Evolutionary conservation across 352 stramenopile species (phyloP).

Genomic region (Paralagenidium karlingii): DNA sequence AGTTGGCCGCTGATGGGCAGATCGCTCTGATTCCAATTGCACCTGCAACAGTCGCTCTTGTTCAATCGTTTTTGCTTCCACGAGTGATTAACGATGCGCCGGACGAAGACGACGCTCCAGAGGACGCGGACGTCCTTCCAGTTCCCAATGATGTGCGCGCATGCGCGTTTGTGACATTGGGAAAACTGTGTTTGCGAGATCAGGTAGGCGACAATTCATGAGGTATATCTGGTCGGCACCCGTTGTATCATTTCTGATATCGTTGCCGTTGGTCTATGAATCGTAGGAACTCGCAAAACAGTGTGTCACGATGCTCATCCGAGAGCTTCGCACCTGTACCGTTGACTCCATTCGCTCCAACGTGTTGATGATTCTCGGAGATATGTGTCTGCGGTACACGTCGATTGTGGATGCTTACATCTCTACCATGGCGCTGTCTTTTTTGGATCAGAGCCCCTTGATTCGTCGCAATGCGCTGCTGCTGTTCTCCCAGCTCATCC

Average conservation of each 20-base stretch:
- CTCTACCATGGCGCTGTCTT: slow-evolving; percentile 90
- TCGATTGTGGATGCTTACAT: slow-evolving; percentile 93
- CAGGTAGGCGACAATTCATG: no score
- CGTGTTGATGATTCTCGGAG: slow-evolving; percentile 91
- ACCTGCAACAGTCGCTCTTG: slow-evolving; percentile 31
- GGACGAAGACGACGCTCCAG: slow-evolving; percentile 16
- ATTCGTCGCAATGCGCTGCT: slow-evolving; percentile 93
- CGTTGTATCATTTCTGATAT: not conserved
- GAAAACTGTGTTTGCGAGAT: slow-evolving; percentile 94
- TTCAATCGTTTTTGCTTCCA: slow-evolving; percentile 69
- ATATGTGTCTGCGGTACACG: slow-evolving; percentile 95
- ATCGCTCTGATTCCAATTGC: slow-evolving; percentile 39
- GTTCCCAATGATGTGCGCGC: slow-evolving; percentile 72
- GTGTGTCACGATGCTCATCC: slow-evolving; percentile 91
- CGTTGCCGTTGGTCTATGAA: slow-evolving; percentile 1
- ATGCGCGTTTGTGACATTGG: slow-evolving; percentile 89
- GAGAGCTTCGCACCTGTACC: slow-evolving; percentile 79
- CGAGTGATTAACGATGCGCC: slow-evolving; percentile 33
- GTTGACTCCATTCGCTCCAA: slow-evolving; percentile 91
- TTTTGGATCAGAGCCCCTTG: slow-evolving; percentile 78
- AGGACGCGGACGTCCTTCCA: slow-evolving; percentile 5
- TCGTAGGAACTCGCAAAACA: slow-evolving; percentile 85
- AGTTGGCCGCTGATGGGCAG: no score
- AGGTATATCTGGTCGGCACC: not conserved
- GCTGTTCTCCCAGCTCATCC: slow-evolving; percentile 90